phyloP scores from a whole-genome alignment of 2,329 filamentous ascomycete genomes.

The Ceratocystis lukuohia region DNA sequence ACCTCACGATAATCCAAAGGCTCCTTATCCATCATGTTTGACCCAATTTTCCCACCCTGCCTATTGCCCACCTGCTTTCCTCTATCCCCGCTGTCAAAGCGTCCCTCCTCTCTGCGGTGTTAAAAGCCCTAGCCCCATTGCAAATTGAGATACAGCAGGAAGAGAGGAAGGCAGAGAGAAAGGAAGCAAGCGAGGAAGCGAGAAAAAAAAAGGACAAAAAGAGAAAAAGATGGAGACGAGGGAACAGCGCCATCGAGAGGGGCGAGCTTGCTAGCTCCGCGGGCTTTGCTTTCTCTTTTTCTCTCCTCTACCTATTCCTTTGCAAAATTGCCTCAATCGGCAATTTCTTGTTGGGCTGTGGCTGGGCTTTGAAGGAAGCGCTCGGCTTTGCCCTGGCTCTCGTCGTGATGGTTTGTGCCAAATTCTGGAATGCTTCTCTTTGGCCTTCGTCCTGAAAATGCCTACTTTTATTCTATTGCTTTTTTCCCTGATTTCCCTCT shows the following conservation, averaged over 20 bases:
- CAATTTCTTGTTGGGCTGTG: neutral
- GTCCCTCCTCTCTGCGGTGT: neutral
- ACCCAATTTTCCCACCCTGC: neutral
- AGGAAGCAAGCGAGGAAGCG: too few species aligned
- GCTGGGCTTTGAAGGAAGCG: neutral
- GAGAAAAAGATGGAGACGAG: neutral
- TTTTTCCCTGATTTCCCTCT: neutral
- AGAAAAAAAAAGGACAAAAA: too few species aligned
- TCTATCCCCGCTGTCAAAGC: neutral
- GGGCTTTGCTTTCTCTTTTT: neutral
- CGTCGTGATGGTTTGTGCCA: neutral
- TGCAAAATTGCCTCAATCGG: slow-evolving; percentile 4
- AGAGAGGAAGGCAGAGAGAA: neutral
- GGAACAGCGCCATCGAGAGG: neutral
- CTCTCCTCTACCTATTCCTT: neutral
- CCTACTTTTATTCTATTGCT: neutral
- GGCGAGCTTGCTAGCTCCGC: neutral
- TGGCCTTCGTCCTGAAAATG: neutral
- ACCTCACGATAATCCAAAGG: neutral
- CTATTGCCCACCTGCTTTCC: neutral
- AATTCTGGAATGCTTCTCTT: neutral
- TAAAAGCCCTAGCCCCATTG: neutral
- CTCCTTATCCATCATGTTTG: neutral
- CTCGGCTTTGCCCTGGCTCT: neutral
- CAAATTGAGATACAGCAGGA: neutral